These are phyloP conservation scores for Fagus crenata DNA, from an alignment of 306 rosid genomes.

Conservation along the genomic window DNA sequence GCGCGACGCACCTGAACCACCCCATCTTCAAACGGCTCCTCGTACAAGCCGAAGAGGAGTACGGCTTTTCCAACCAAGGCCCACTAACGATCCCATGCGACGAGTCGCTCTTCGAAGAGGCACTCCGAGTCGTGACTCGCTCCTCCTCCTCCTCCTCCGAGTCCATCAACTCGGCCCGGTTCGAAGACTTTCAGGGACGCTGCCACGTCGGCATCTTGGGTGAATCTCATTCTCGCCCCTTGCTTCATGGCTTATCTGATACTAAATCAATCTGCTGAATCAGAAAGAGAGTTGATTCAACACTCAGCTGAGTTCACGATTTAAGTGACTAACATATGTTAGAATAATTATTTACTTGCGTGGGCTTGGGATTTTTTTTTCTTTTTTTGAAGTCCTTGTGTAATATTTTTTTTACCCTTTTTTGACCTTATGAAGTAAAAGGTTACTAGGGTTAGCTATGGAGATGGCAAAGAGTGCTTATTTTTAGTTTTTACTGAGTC, in stretches of 20 bases:
- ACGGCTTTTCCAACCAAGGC: slow-evolving; percentile 80
- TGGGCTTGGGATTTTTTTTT: neutral
- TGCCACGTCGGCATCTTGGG: slow-evolving; percentile 62
- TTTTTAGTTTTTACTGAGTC: no score
- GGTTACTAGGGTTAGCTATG: no score
- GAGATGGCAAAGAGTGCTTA: no score
- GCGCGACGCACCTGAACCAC: slow-evolving; percentile 76
- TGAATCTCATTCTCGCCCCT: slow-evolving; percentile 78
- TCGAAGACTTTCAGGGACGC: slow-evolving; percentile 46
- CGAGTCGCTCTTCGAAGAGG: slow-evolving; percentile 69
- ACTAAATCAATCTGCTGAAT: slow-evolving; percentile 40
- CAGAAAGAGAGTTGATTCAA: neutral
- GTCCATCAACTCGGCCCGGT: slow-evolving; percentile 35
- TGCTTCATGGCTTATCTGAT: slow-evolving; percentile 50
- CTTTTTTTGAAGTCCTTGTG: neutral
- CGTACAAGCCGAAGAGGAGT: slow-evolving; percentile 78
- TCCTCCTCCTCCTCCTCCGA: slow-evolving; percentile 37
- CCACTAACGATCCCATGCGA: slow-evolving; percentile 82
- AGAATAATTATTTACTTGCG: no score
- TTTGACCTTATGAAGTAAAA: no score
- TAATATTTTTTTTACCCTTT: no score
- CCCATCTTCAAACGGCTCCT: slow-evolving; percentile 84
- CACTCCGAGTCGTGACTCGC: slow-evolving; percentile 44
- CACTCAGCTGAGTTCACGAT: no score
- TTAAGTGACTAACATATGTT: neutral